Percentiles rank a stretch among this genome's conserved stretches.
Evolutionary conservation across 202 grass and related monocot species (phyloP).

Genomic region (Brachypodium distachyon): DNA sequence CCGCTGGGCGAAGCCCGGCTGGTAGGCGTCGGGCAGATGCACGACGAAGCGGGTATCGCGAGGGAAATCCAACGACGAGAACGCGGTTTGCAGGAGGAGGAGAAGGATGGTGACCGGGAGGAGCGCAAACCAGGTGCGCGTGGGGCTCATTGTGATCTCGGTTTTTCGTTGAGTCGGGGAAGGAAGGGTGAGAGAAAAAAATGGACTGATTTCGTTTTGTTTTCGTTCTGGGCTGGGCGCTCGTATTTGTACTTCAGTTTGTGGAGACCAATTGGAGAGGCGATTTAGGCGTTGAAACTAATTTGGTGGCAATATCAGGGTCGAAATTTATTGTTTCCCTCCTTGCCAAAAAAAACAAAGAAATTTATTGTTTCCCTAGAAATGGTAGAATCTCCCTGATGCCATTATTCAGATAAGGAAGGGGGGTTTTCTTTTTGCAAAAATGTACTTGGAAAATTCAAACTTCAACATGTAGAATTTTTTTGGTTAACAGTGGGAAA

Average conservation of each 20-base stretch:
- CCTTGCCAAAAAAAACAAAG: too few relatives aligned
- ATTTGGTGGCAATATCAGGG: neutral
- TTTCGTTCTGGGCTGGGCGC: neutral
- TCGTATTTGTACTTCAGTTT: neutral
- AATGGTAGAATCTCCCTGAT: neutral
- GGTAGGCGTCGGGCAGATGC: conserved; percentile 19
- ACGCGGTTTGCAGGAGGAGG: neutral
- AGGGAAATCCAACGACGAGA: conserved; percentile 31
- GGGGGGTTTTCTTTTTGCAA: neutral
- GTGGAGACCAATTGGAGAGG: neutral
- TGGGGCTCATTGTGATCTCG: neutral
- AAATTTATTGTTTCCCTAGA: neutral
- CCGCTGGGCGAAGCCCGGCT: conserved; percentile 25
- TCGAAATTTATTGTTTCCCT: neutral
- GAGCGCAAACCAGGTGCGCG: conserved; percentile 1
- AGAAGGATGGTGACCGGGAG: conserved; percentile 19
- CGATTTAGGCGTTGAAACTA: conserved; percentile 6
- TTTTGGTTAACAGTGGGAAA: too few relatives aligned
- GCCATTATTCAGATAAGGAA: neutral
- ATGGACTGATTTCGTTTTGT: neutral
- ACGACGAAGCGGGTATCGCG: conserved; percentile 33
- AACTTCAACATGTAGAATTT: too few relatives aligned
- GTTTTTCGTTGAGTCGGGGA: neutral
- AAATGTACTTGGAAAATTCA: too few relatives aligned
- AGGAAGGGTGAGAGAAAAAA: neutral